These are phyloP conservation scores for Chalciporus sp. DNA, from an alignment of 1,284 basidiomycete species.

Conservation along the genomic window DNA sequence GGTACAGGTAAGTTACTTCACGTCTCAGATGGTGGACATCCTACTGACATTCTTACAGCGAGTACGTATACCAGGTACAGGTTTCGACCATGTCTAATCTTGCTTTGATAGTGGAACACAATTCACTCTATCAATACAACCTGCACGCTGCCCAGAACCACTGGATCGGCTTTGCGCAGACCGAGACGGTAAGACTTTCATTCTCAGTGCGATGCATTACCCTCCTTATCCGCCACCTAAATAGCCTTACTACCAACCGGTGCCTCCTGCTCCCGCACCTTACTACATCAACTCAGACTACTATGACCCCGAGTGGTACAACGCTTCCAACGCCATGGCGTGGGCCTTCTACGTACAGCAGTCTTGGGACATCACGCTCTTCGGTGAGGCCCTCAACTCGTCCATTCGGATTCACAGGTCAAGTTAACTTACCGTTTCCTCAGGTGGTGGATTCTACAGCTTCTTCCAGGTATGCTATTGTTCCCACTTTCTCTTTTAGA, in stretches of 20 bases:
- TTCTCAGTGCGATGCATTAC: background rate
- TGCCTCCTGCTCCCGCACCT: conserved; percentile 44
- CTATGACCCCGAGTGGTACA: conserved; percentile 45
- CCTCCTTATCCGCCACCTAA: conserved; percentile 3
- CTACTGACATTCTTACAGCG: conserved; percentile 22
- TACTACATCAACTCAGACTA: conserved; percentile 39
- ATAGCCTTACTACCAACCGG: conserved; percentile 51
- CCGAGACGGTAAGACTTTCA: conserved; percentile 44
- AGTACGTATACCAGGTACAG: conserved; percentile 21
- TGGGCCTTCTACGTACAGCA: conserved; percentile 48
- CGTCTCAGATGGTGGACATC: background rate
- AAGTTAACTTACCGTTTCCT: conserved; percentile 1
- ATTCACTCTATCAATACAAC: conserved; percentile 51
- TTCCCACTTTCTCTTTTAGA: background rate
- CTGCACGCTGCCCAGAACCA: conserved; percentile 50
- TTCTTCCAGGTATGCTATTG: conserved; percentile 47
- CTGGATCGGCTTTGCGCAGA: conserved; percentile 55
- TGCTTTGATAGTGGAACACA: conserved; percentile 43
- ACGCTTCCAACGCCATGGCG: conserved; percentile 39
- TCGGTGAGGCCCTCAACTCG: conserved; percentile 35
- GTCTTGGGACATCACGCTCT: conserved; percentile 50
- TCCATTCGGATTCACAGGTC: background rate
- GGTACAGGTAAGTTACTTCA: conserved; percentile 55
- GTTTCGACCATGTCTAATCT: background rate
- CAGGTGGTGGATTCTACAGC: conserved; percentile 60